Evolutionary conservation across 257 asterid species (phyloP).

Genomic region (Scutellaria barbata): DNA sequence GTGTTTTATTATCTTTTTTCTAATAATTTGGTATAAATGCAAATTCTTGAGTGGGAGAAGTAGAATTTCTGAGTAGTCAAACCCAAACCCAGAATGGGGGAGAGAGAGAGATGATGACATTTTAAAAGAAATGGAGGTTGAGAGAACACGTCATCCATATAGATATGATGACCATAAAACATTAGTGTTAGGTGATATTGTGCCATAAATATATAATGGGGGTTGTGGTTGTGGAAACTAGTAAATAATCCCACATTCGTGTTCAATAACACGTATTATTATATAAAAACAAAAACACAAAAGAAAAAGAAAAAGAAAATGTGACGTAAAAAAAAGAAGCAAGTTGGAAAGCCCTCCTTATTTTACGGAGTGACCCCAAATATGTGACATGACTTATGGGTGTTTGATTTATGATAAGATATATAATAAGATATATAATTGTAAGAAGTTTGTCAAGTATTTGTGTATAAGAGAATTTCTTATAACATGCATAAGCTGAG

Average conservation of each 20-base stretch:
- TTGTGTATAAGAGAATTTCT: too few relatives aligned
- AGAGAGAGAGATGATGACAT: too few relatives aligned
- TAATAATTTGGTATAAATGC: neutral
- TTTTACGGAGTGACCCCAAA: conserved; percentile 12
- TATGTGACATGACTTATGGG: neutral
- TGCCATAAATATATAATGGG: neutral
- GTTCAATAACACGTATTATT: too few relatives aligned
- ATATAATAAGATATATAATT: too few relatives aligned
- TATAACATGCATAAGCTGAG: too few relatives aligned
- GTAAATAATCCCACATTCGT: too few relatives aligned
- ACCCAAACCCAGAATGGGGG: too few relatives aligned
- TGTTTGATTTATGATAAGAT: too few relatives aligned
- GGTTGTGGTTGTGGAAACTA: too few relatives aligned
- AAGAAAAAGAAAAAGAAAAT: neutral
- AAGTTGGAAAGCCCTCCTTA: conserved; percentile 28
- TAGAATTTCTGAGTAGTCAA: neutral
- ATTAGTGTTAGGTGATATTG: conserved; percentile 9
- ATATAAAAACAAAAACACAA: too few relatives aligned
- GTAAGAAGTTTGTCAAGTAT: too few relatives aligned
- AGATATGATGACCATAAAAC: neutral
- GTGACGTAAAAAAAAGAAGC: neutral
- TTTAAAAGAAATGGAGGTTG: conserved; percentile 24
- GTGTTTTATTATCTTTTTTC: conserved; percentile 19
- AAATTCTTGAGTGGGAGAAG: neutral
- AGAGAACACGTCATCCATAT: conserved; percentile 32